A percentile compares a stretch with the other conserved stretches of the same genome.
These are phyloP conservation scores for Penicillium ucsense DNA, from an alignment of 495 filamentous ascomycete genomes.

Conservation along the genomic window DNA sequence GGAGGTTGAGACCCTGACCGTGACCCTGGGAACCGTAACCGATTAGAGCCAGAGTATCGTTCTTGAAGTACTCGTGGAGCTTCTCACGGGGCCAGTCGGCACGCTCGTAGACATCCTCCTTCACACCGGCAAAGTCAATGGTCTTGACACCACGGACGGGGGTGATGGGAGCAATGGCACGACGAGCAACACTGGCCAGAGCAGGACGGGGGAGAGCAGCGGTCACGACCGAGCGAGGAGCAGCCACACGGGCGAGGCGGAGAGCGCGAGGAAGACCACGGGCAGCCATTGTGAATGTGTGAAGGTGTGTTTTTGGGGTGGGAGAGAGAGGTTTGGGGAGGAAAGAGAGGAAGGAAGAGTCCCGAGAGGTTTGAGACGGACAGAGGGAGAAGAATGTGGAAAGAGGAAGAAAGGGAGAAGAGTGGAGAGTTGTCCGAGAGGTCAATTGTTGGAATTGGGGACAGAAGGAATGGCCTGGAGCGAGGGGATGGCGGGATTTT, in stretches of 20 bases:
- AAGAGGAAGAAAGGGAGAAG: slow-evolving; percentile 8
- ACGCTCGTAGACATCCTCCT: slow-evolving; percentile 95
- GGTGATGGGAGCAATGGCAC: slow-evolving; percentile 45
- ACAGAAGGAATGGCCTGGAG: slow-evolving; percentile 2
- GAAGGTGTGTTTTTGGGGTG: slow-evolving; percentile 10
- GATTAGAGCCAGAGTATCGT: slow-evolving; percentile 97
- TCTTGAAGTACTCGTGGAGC: slow-evolving; percentile 98
- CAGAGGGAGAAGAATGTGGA: slow-evolving; percentile 5
- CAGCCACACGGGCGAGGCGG: slow-evolving; percentile 63
- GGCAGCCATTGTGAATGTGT: slow-evolving; percentile 67
- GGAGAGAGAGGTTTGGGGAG: slow-evolving; percentile 8
- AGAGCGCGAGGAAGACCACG: slow-evolving; percentile 74
- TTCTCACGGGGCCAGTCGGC: slow-evolving; percentile 97
- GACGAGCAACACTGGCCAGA: slow-evolving; percentile 29
- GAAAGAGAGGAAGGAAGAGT: slow-evolving; percentile 9
- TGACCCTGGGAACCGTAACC: slow-evolving; percentile 98
- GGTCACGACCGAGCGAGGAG: slow-evolving; percentile 42
- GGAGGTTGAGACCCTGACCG: slow-evolving; percentile 97
- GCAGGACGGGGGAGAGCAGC: slow-evolving; percentile 36
- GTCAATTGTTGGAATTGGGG: neutral
- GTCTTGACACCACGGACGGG: slow-evolving; percentile 41
- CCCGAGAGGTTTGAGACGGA: slow-evolving; percentile 6
- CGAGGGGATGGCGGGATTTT: slow-evolving; percentile 11
- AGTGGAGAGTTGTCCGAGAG: too few species aligned
- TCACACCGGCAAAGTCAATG: slow-evolving; percentile 81